A percentile compares a stretch with the other conserved stretches of the same genome.
Conservation (phyloP, 2,329 filamentous ascomycete species). For the Didymella sp. region DNA sequence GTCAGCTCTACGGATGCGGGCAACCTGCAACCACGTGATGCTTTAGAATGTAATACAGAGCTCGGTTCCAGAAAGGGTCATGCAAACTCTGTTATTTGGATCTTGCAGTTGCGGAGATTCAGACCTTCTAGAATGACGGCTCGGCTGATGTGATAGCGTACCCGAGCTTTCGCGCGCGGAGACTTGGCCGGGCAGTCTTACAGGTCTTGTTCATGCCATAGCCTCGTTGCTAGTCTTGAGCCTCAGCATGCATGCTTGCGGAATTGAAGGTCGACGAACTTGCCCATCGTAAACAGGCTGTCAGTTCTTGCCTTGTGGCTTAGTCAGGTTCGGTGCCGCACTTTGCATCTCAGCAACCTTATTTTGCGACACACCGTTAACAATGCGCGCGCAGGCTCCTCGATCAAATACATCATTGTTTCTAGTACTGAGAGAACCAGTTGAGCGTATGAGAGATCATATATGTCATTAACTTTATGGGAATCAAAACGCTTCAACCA, state of each 20-base stretch:
- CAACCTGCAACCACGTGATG: constrained; percentile 11
- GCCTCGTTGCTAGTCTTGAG: neutral
- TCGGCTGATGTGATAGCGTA: constrained; percentile 9
- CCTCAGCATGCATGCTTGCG: neutral
- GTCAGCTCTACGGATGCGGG: constrained; percentile 11
- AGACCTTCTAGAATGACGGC: neutral
- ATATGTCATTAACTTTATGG: constrained; percentile 21
- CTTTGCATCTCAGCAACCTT: neutral
- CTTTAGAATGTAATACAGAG: neutral
- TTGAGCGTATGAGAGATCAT: neutral
- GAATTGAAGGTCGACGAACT: neutral
- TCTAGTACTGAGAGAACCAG: neutral
- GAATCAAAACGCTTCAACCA: constrained; percentile 6
- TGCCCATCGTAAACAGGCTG: neutral
- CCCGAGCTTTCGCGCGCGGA: constrained; percentile 1
- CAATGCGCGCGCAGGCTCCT: neutral
- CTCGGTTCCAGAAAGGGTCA: neutral
- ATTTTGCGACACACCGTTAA: neutral
- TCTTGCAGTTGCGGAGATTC: neutral
- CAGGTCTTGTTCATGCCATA: neutral
- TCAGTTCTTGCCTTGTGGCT: neutral
- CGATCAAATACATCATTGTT: neutral
- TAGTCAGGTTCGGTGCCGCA: neutral
- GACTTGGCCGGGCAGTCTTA: constrained; percentile 7
- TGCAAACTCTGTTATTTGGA: neutral